These are phyloP conservation scores for Rauvolfia tetraphylla DNA, from an alignment of 257 asterid species.

Conservation along the genomic window DNA sequence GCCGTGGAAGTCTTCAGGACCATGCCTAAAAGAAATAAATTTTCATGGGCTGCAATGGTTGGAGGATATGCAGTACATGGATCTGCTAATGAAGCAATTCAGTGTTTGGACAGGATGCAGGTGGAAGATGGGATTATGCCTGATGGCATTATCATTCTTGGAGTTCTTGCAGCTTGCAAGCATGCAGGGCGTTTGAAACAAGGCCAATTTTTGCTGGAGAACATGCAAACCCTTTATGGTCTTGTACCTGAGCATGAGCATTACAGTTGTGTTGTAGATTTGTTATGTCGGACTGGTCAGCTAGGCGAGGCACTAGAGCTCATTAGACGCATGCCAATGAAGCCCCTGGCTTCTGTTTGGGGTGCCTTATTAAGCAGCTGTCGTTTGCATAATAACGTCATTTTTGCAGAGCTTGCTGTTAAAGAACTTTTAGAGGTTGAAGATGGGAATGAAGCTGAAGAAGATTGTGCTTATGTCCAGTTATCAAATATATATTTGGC, in stretches of 20 bases:
- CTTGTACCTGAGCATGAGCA: constrained; percentile 40
- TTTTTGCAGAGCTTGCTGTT: constrained; percentile 38
- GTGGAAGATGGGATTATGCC: constrained; percentile 32
- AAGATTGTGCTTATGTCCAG: constrained; percentile 40
- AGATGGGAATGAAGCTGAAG: constrained; percentile 34
- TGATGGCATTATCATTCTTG: constrained; percentile 33
- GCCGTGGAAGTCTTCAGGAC: constrained; percentile 55
- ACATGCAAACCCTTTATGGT: constrained; percentile 32
- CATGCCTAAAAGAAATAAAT: constrained; percentile 33
- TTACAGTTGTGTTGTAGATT: constrained; percentile 42
- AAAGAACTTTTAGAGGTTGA: constrained; percentile 32
- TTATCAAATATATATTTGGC: constrained; percentile 37
- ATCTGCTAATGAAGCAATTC: constrained; percentile 27
- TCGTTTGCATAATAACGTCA: constrained; percentile 32
- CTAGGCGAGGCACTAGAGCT: constrained; percentile 33
- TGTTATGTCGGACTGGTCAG: constrained; percentile 31
- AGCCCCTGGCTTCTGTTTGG: constrained; percentile 42
- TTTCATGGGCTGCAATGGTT: constrained; percentile 36
- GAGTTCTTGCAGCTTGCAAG: constrained; percentile 36
- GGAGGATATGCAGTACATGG: constrained; percentile 42
- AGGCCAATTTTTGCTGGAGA: constrained; percentile 29
- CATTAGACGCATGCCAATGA: constrained; percentile 39
- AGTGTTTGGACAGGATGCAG: constrained; percentile 34
- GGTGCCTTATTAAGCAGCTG: constrained; percentile 41
- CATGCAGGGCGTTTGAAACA: constrained; percentile 35